phyloP scores from a whole-genome alignment of 768 basidiomycete genomes.

The Agaricus blazei region DNA sequence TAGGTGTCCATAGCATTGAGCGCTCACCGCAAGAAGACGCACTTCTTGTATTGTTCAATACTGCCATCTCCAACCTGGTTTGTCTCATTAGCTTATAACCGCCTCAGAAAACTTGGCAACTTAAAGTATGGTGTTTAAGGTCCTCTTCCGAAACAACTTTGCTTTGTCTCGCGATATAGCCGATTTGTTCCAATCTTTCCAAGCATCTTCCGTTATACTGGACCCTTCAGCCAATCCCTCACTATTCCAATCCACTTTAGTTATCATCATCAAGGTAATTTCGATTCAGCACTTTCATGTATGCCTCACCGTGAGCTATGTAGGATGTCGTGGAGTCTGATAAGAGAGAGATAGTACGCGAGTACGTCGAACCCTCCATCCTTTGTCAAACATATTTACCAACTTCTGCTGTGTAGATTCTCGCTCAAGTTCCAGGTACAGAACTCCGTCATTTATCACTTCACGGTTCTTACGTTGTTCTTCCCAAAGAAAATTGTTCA shows the following conservation, averaged over 20 bases:
- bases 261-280: slow-evolving; percentile 57
- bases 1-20: slow-evolving; percentile 61
- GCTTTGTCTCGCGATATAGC: slow-evolving; percentile 55
- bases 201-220: slow-evolving; percentile 50
- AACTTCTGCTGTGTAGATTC: slow-evolving; percentile 31
- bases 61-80: slow-evolving; percentile 60
- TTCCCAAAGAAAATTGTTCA: slow-evolving; percentile 47
- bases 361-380: slow-evolving; percentile 26
- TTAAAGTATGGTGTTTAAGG: slow-evolving; percentile 26
- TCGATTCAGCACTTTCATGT: neutral
- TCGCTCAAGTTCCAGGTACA: slow-evolving; percentile 41
- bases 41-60: slow-evolving; percentile 58
- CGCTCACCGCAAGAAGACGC: slow-evolving; percentile 60
- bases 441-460: neutral
- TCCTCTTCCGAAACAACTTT: slow-evolving; percentile 63
- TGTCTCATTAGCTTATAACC: slow-evolving; percentile 7
- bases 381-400: too few relatives aligned
- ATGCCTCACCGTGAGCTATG: too few relatives aligned
- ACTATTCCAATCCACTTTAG: slow-evolving; percentile 53
- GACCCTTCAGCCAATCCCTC: slow-evolving; percentile 55
- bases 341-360: slow-evolving; percentile 50
- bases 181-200: slow-evolving; percentile 58
- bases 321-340: slow-evolving; percentile 64
- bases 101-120: neutral
- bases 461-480: neutral